phyloP scores from a whole-genome alignment of 345 rosid species.

The Draba incana region DNA sequence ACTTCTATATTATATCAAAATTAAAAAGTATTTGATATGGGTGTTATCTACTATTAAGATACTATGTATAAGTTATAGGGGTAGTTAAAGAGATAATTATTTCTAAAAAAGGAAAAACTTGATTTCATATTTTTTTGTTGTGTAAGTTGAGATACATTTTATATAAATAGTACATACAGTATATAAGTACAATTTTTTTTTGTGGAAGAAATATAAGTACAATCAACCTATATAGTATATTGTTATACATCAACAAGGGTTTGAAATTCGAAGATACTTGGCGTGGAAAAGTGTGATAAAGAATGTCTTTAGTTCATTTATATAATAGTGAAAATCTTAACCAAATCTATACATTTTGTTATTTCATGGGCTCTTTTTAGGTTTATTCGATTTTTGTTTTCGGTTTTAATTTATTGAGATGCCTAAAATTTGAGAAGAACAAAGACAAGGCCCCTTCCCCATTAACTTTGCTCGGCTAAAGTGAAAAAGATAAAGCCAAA shows the following conservation, averaged over 20 bases:
- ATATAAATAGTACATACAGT: too few species aligned
- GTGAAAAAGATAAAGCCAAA: constrained; percentile 43
- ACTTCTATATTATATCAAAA: too few species aligned
- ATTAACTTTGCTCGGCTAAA: constrained; percentile 41
- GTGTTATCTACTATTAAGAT: too few species aligned
- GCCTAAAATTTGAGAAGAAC: constrained; percentile 31
- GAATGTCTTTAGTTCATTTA: constrained; percentile 5
- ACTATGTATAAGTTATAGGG: too few species aligned
- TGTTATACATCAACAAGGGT: not conserved
- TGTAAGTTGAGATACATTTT: too few species aligned
- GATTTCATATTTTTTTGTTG: too few species aligned
- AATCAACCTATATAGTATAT: not conserved
- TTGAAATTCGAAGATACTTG: constrained; percentile 29
- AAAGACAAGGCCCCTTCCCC: constrained; percentile 39
- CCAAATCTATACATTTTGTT: constrained; percentile 29
- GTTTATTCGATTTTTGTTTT: constrained; percentile 27
- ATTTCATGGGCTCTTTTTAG: constrained; percentile 39
- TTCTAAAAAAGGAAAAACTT: too few species aligned
- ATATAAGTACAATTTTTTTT: too few species aligned
- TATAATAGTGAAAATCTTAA: constrained; percentile 27
- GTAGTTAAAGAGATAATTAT: not conserved
- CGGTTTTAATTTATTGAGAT: constrained; percentile 18
- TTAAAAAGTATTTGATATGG: too few species aligned
- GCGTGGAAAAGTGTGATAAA: constrained; percentile 38
- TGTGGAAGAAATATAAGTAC: too few species aligned